Evolutionary conservation across 1,284 basidiomycete species (phyloP), one percentile per base, ranked within the genome.

Genomic region (Cryptococcus sp.): DNA sequence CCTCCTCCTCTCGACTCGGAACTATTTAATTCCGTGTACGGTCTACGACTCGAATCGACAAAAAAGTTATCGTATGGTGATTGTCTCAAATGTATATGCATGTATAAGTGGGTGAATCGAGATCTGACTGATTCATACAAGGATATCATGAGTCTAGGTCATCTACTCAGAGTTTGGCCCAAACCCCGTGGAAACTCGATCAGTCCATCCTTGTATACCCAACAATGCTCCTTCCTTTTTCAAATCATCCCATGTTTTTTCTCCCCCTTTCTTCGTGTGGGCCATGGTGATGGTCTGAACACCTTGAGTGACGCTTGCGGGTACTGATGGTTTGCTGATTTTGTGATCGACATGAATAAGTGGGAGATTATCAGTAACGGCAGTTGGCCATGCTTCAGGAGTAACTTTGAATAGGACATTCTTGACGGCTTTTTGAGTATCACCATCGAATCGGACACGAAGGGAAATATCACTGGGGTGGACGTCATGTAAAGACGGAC

Each of bases 401-500:
- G 60, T 36, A 36, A 66, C 53, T n/a, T 57, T 50, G 50, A 66
- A 66, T 8, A 59, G 41, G 36, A 61, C 59, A 32, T 58, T 35
- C 31, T 59, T 46, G n/a, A 51, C 54, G 5, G 58, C 51, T n/a
- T 43, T 23, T 4, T 47, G 47, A n/a, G 53, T 52, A 15, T 52
- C 50, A n/a, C 55, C 60, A 44, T 97, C 95, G 51, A 97, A 83
- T 66, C 93, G 86, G 13, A 98, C 84, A 77, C 95, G 94, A 59
- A 90, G 83, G 64, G 89, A 90, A 63, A 98, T 92, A 66, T 95
- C 90, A 46, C 86, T 84, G 33, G 95, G 81, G 8, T 89, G 90
- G 71, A 97, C 51, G 49, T 53, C 31, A 30, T 59, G 50, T 42
- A 71, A 55, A 4, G 64, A 65, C n/a, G 61, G 65, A 45, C 65